Percentiles rank a stretch among this genome's conserved stretches.
Evolutionary conservation across 768 basidiomycete genomes (phyloP).

Genomic region (Suillus subalutaceus): DNA sequence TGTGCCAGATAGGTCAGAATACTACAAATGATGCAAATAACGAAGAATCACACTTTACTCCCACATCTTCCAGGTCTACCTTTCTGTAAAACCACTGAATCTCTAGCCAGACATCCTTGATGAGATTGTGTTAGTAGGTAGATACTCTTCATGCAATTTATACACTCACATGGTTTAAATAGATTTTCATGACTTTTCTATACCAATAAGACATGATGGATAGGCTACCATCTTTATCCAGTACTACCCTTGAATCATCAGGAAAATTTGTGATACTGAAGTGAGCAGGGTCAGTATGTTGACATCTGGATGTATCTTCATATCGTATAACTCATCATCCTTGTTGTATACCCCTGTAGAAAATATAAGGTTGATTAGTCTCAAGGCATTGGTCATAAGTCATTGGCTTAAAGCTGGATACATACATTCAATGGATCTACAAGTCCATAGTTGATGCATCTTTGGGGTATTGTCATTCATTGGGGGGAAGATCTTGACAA

Average conservation of each 20-base stretch:
- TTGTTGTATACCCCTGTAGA: not conserved
- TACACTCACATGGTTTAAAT: not conserved
- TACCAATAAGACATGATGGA: not conserved
- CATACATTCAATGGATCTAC: not conserved
- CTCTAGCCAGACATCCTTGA: not conserved
- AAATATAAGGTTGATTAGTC: too few relatives aligned
- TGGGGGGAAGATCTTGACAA: not conserved
- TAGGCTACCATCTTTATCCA: not conserved
- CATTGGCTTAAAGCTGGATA: not conserved
- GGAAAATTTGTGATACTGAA: not conserved
- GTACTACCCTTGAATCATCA: not conserved
- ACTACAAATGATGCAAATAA: not conserved
- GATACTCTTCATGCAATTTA: too few relatives aligned
- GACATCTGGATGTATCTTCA: too few relatives aligned
- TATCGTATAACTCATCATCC: not conserved
- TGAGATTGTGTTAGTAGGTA: not conserved
- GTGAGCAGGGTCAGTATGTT: too few relatives aligned
- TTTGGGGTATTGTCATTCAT: not conserved
- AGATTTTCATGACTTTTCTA: not conserved
- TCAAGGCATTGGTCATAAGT: too few relatives aligned
- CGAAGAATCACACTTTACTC: not conserved
- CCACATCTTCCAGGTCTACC: not conserved
- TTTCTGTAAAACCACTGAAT: not conserved
- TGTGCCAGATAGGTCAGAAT: too few relatives aligned
- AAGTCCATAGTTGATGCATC: not conserved